Evolutionary conservation across 2,329 filamentous ascomycete species (phyloP), one percentile per base, ranked within the genome.

Genomic region (Colletotrichum sp.): DNA sequence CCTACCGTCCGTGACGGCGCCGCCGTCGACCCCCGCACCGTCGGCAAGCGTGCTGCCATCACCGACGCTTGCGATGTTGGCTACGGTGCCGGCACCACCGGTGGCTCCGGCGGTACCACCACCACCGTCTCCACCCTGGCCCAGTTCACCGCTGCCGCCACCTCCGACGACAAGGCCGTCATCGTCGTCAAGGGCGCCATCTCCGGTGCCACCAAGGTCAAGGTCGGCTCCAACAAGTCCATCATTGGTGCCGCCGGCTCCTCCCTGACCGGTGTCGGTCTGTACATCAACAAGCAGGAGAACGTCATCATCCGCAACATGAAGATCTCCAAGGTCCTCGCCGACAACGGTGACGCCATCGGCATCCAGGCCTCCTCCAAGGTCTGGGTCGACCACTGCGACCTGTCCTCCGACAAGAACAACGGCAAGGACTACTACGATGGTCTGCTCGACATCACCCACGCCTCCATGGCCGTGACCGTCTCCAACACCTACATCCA

Each of bases 351-450:
- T 24, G 92, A 93, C 79, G 90, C 89, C 74, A 89, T 93, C 78
- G 89, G 88, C 77, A 90, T 93, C 75, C 89, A 93, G 82, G 82
- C 81, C 15, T 88, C 89, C 66, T 90, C 82, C 73, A 92, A 93
- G 78, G 87, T 92, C 80, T 94, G 92, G 93, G 85, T 94, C 66
- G 93, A 94, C 85, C 93, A 94, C 85, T 88, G 88, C 81, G 92
- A 94, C 78, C 87, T 94, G 26, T 92, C 89, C 6, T 91, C 90
- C 28, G 89, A 93, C 84, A 81, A 82, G 39, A 85, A 88, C 79
- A 86, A 90, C 81, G 91, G 88, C 86, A 94, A 94, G 86, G 92
- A 95, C 86, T 93, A 90, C 86, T 94, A 93, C 81, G 93, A 94
- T 72, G 93, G 93, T 36, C 89, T 94, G 3, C 84, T 92, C 63